Evolutionary conservation across 192 early-diverging fungal species (phyloP).

Genomic region (Gaertneriomyces semiglobifer): DNA sequence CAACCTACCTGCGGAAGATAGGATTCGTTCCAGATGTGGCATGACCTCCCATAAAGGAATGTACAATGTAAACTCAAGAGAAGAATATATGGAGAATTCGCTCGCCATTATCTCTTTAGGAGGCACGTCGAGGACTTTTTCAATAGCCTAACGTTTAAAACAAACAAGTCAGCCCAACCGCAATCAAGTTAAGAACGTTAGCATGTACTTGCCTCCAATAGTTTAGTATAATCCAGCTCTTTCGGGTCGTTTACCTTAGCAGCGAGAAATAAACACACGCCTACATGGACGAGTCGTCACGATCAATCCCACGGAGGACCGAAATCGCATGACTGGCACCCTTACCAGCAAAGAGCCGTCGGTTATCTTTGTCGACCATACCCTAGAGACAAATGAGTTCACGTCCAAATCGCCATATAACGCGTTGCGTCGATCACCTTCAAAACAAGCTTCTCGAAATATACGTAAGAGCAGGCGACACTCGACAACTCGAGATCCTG

Average conservation of each 20-base stretch:
- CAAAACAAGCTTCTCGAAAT: conserved; percentile 91
- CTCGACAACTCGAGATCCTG: conserved; percentile 82
- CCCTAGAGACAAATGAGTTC: conserved; percentile 36
- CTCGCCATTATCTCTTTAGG: conserved; percentile 75
- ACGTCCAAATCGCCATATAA: background rate
- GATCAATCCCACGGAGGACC: background rate
- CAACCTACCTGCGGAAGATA: conserved; percentile 41
- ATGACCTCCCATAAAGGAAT: conserved; percentile 81
- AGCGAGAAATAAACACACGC: conserved; percentile 75
- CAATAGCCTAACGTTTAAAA: conserved; percentile 51
- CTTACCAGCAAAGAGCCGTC: conserved; percentile 60
- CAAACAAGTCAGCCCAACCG: background rate
- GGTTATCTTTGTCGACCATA: conserved; percentile 67
- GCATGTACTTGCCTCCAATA: conserved; percentile 50
- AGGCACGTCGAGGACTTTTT: conserved; percentile 71
- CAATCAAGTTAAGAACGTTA: background rate
- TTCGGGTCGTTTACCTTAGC: conserved; percentile 86
- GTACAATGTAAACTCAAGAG: conserved; percentile 88
- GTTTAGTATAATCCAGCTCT: conserved; percentile 55
- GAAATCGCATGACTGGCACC: conserved; percentile 10
- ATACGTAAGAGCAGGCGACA: conserved; percentile 84
- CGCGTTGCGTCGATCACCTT: conserved; percentile 45
- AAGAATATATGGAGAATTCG: conserved; percentile 88
- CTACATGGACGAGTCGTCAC: conserved; percentile 30
- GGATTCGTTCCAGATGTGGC: conserved; percentile 89